Conservation (phyloP, 192 early-diverging fungal species). For the Backusella tuberculispora region DNA sequence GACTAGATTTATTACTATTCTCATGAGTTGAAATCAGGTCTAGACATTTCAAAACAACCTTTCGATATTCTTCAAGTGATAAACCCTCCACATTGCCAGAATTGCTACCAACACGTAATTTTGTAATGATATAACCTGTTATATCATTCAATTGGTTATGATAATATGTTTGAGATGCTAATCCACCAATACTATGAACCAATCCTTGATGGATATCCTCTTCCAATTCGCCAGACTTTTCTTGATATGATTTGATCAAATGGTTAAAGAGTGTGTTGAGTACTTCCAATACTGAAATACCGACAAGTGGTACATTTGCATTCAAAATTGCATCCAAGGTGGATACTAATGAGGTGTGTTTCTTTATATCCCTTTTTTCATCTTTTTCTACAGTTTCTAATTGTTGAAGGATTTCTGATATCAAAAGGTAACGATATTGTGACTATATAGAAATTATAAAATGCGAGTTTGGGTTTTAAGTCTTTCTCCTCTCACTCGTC, state of each 20-base stretch:
- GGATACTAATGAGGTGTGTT: slow-evolving; percentile 48
- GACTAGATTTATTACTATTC: slow-evolving; percentile 17
- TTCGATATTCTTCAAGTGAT: slow-evolving; percentile 43
- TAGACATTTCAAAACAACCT: slow-evolving; percentile 50
- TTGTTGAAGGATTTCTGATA: slow-evolving; percentile 50
- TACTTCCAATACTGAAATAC: slow-evolving; percentile 56
- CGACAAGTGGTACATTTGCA: slow-evolving; percentile 44
- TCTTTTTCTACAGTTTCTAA: slow-evolving; percentile 34
- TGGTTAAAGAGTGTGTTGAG: slow-evolving; percentile 48
- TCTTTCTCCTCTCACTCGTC: no score
- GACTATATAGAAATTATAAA: slow-evolving; percentile 43
- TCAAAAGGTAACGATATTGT: slow-evolving; percentile 54
- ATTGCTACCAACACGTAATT: slow-evolving; percentile 30
- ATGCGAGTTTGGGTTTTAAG: neutral
- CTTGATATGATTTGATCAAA: slow-evolving; percentile 41
- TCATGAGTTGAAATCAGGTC: slow-evolving; percentile 45
- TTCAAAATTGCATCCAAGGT: slow-evolving; percentile 49
- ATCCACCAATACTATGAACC: slow-evolving; percentile 40
- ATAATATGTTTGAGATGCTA: slow-evolving; percentile 62
- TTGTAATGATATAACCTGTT: slow-evolving; percentile 52
- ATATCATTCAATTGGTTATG: slow-evolving; percentile 63
- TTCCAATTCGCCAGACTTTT: neutral
- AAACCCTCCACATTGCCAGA: slow-evolving; percentile 44
- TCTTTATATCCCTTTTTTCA: slow-evolving; percentile 17
- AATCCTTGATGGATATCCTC: slow-evolving; percentile 28